Evolutionary conservation across 2,329 filamentous ascomycete genomes (phyloP).

Genomic region (Dactylellina sp.): DNA sequence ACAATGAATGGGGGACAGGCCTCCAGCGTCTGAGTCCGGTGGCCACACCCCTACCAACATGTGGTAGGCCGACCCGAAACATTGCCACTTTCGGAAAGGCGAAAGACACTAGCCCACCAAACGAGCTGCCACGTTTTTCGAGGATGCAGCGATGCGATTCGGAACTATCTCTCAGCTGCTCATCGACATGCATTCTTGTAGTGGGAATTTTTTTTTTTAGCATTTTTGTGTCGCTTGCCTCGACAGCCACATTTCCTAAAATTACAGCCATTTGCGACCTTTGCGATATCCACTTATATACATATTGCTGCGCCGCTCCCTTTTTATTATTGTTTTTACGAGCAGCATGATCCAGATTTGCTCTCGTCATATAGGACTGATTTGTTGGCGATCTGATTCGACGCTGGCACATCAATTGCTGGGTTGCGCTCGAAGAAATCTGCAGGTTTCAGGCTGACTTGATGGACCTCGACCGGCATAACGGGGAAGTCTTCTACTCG

Average conservation of each 20-base stretch:
- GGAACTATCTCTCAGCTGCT: conserved; percentile 33
- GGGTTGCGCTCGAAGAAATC: conserved; percentile 63
- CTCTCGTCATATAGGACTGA: conserved; percentile 42
- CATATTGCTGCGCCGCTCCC: not conserved
- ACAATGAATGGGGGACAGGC: conserved; percentile 30
- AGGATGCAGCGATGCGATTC: conserved; percentile 44
- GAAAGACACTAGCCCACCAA: conserved; percentile 22
- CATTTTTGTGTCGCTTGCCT: conserved; percentile 27
- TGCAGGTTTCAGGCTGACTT: conserved; percentile 67
- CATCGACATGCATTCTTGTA: too few relatives aligned
- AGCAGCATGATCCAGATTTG: conserved; percentile 43
- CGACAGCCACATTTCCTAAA: conserved; percentile 20
- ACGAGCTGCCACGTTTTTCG: conserved; percentile 56
- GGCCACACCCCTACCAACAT: conserved; percentile 27
- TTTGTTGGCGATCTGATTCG: conserved; percentile 56
- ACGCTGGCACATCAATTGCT: conserved; percentile 67
- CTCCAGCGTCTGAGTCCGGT: conserved; percentile 25
- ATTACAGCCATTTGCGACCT: conserved; percentile 17
- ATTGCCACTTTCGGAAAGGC: conserved; percentile 34
- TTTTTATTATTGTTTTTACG: conserved; percentile 26
- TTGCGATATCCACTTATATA: conserved; percentile 9
- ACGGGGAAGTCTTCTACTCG: conserved; percentile 66
- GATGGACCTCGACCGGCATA: conserved; percentile 73
- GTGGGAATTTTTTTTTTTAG: conserved; percentile 42
- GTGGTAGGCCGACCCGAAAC: conserved; percentile 38